Evolutionary conservation across 176 grass and related monocot species (phyloP).

Genomic region (Avena eriantha): DNA sequence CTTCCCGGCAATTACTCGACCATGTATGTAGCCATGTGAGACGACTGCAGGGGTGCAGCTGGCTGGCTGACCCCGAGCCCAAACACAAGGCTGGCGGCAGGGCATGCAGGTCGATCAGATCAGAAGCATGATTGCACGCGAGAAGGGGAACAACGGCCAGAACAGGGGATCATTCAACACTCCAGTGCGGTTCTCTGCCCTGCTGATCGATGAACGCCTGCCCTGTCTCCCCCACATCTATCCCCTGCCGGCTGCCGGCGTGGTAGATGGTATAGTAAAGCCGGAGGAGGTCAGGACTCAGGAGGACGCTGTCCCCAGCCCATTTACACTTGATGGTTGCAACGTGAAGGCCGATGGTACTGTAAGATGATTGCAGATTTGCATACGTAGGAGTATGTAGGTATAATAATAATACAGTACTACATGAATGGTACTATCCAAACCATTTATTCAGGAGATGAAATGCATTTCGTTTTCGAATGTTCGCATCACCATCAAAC

Average conservation of each 20-base stretch:
- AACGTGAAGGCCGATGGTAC: too few species aligned
- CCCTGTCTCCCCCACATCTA: not conserved
- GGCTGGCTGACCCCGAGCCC: not conserved
- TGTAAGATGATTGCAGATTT: too few species aligned
- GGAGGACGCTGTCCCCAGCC: not conserved
- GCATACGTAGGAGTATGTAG: too few species aligned
- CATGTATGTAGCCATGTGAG: not conserved
- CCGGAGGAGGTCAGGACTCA: not conserved
- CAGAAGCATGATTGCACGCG: constrained; percentile 29
- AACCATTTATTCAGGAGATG: too few species aligned
- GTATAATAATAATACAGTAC: too few species aligned
- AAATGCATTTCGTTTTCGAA: too few species aligned
- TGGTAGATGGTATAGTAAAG: not conserved
- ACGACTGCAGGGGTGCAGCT: not conserved
- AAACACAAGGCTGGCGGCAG: not conserved
- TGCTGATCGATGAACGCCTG: not conserved
- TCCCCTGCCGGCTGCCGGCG: too few species aligned
- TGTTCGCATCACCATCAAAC: too few species aligned
- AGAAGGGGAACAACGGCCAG: constrained; percentile 29
- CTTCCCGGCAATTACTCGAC: not conserved
- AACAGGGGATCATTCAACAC: constrained; percentile 22
- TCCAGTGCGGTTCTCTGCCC: not conserved
- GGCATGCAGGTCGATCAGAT: constrained; percentile 5
- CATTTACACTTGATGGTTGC: not conserved
- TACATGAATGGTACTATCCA: too few species aligned